Evolutionary conservation across 441 rosid species (phyloP).

Genomic region (Codiaeum variegatum): DNA sequence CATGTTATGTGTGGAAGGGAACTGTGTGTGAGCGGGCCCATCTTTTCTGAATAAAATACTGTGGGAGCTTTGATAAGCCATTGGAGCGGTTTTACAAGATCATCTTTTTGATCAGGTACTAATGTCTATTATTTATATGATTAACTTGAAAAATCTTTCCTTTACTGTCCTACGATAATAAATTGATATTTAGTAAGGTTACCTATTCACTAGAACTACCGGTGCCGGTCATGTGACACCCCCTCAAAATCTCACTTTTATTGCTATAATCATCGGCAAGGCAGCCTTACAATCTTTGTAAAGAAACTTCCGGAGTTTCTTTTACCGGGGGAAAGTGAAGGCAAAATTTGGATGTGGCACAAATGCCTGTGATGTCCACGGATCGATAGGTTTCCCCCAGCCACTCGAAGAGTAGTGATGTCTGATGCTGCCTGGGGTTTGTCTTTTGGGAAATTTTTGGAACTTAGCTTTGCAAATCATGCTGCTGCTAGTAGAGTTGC

Average conservation of each 20-base stretch:
- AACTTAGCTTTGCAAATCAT: slow-evolving; percentile 95
- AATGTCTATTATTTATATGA: slow-evolving; percentile 1
- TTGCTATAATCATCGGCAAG: slow-evolving; percentile 93
- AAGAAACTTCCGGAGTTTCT: slow-evolving; percentile 69
- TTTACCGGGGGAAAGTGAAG: slow-evolving; percentile 82
- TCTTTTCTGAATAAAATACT: slow-evolving; percentile 90
- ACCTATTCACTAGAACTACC: slow-evolving; percentile 47
- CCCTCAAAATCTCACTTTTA: slow-evolving; percentile 95
- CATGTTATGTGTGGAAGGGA: slow-evolving; percentile 93
- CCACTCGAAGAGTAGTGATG: slow-evolving; percentile 85
- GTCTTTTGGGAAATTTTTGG: slow-evolving; percentile 96
- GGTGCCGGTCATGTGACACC: slow-evolving; percentile 78
- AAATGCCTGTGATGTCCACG: slow-evolving; percentile 88
- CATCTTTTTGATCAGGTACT: slow-evolving; percentile 79
- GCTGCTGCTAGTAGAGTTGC: slow-evolving; percentile 99
- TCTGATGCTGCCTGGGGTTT: slow-evolving; percentile 99
- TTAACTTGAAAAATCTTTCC: slow-evolving; percentile 13
- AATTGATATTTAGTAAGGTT: slow-evolving; percentile 26
- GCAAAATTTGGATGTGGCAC: slow-evolving; percentile 99
- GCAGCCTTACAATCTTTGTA: slow-evolving; percentile 90
- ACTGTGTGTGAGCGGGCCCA: slow-evolving; percentile 90
- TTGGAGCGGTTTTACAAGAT: slow-evolving; percentile 83
- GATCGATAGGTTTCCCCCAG: slow-evolving; percentile 77
- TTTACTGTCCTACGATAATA: background rate
- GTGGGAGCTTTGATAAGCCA: slow-evolving; percentile 90